Evolutionary conservation across 176 grass and related monocot genomes (phyloP).

Genomic region (Oryza nivara): DNA sequence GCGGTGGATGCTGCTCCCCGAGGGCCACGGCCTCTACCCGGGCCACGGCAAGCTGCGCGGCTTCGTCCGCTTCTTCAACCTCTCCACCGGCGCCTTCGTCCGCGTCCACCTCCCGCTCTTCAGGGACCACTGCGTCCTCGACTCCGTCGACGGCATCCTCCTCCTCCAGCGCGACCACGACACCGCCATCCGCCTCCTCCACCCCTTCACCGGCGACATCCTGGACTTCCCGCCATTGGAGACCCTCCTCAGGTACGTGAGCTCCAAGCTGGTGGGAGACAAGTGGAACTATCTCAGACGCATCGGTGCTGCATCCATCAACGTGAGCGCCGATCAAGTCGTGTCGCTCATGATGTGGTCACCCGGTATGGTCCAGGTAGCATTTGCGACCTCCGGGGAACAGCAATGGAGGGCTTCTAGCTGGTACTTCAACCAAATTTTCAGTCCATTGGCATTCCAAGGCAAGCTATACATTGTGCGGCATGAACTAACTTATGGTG

Average conservation of each 20-base stretch:
- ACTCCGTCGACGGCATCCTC: neutral
- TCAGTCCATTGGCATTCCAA: neutral
- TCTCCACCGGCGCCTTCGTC: neutral
- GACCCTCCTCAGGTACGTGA: neutral
- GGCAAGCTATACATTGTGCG: neutral
- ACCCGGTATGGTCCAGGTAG: neutral
- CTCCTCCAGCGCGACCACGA: neutral
- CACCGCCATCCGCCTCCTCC: neutral
- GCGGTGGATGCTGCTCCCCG: neutral
- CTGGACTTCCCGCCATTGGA: neutral
- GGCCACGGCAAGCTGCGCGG: neutral
- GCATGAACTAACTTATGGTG: neutral
- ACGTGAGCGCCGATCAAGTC: neutral
- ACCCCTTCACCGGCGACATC: neutral
- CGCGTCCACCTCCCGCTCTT: neutral
- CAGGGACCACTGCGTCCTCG: neutral
- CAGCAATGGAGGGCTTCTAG: neutral
- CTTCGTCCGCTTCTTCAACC: slow-evolving; percentile 1
- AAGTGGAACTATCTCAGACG: neutral
- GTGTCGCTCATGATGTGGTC: neutral
- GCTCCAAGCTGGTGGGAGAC: neutral
- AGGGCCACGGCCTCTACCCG: slow-evolving; percentile 7
- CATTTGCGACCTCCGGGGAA: neutral
- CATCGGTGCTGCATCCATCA: neutral
- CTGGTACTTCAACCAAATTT: neutral